phyloP scores from a whole-genome alignment of 2,329 filamentous ascomycete species.

The Apiospora rasikravindrae region DNA sequence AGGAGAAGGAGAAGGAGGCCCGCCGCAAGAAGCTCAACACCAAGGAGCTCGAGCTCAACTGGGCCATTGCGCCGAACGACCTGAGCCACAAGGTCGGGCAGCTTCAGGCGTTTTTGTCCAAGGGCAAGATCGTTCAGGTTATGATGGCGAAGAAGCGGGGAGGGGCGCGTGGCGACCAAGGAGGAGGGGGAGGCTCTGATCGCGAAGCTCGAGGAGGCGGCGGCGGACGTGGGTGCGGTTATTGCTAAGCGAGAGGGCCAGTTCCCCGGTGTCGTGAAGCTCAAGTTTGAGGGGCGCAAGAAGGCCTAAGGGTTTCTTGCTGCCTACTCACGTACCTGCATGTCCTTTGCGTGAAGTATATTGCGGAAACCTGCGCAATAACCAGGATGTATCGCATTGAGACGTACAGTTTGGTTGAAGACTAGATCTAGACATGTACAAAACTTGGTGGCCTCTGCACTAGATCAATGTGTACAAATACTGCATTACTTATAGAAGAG shows the following conservation, averaged over 20 bases:
- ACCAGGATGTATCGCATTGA: neutral
- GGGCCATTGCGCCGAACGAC: conserved; percentile 81
- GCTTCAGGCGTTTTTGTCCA: conserved; percentile 70
- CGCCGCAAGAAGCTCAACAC: conserved; percentile 52
- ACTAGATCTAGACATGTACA: neutral
- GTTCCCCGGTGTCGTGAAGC: conserved; percentile 29
- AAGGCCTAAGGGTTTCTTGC: neutral
- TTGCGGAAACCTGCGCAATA: neutral
- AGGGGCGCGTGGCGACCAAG: conserved; percentile 62
- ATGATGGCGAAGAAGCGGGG: conserved; percentile 70
- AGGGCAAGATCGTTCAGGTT: conserved; percentile 78
- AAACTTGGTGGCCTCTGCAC: neutral
- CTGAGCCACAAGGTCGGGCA: conserved; percentile 72
- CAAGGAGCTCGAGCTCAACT: conserved; percentile 90
- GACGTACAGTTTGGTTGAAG: neutral
- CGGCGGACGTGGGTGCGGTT: conserved; percentile 37
- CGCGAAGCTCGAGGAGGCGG: conserved; percentile 47
- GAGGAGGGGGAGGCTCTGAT: conserved; percentile 68
- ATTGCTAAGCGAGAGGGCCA: conserved; percentile 47
- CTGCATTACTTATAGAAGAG: neutral
- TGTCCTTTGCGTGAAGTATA: neutral
- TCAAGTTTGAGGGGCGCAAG: neutral
- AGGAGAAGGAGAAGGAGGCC: conserved; percentile 46
- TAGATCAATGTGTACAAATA: neutral
- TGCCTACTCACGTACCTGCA: neutral